A percentile compares a stretch with the other conserved stretches of the same genome.
phyloP scores from a whole-genome alignment of 441 rosid genomes.

The Adansonia gregorii region DNA sequence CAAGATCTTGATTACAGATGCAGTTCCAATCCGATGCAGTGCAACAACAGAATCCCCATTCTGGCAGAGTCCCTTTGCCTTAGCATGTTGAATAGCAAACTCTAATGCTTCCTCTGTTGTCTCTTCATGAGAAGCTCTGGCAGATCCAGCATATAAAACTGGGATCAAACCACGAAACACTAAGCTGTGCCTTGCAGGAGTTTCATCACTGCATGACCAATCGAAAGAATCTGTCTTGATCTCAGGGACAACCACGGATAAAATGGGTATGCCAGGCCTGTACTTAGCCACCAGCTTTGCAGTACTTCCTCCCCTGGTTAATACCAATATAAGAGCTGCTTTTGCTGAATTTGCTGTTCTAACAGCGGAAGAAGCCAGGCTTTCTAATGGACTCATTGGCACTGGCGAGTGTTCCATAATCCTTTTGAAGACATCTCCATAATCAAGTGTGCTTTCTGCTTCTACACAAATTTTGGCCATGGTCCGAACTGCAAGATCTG shows the following conservation, averaged over 20 bases:
- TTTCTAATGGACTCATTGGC: conserved; percentile 95
- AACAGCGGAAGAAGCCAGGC: conserved; percentile 92
- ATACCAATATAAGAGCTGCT: conserved; percentile 78
- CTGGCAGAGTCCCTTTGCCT: conserved; percentile 68
- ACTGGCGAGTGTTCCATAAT: conserved; percentile 76
- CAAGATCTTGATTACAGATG: conserved; percentile 90
- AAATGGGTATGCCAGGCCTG: conserved; percentile 85
- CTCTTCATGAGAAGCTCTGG: conserved; percentile 81
- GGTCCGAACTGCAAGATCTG: conserved; percentile 82
- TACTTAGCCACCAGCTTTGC: conserved; percentile 95
- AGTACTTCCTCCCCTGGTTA: conserved; percentile 93
- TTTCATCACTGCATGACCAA: conserved; percentile 88
- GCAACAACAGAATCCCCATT: conserved; percentile 85
- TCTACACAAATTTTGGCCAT: conserved; percentile 91
- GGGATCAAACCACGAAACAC: conserved; percentile 81
- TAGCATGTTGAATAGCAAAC: conserved; percentile 68
- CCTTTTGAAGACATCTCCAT: conserved; percentile 82
- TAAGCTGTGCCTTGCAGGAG: conserved; percentile 93
- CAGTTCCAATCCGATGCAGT: conserved; percentile 80
- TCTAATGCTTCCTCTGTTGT: conserved; percentile 85
- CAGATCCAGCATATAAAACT: conserved; percentile 76
- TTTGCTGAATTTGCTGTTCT: conserved; percentile 79
- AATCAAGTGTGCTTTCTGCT: conserved; percentile 86
- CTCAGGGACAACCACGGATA: conserved; percentile 88
- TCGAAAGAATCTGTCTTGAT: conserved; percentile 80